Evolutionary conservation across 805 yeast genomes (phyloP), one percentile per base, ranked within the genome.

Genomic region (Hanseniaspora lindneri): DNA sequence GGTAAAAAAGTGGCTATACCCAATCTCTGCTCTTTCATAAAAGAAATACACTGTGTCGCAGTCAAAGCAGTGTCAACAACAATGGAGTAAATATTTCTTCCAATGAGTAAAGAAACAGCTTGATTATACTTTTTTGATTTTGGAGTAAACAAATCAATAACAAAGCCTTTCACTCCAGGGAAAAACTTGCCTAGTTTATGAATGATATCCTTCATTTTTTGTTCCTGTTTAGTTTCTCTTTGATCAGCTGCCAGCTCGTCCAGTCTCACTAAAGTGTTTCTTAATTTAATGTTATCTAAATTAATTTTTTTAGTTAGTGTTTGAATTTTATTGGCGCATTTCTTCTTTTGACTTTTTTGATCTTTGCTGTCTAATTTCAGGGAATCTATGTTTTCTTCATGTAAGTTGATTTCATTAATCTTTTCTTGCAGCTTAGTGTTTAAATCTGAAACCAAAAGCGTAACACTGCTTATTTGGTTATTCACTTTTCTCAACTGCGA

Each of bases 1-100:
- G 98, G 97, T 51, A 92, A 81, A 57, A 92, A 88, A 1, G 94
- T 77, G 1, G 92, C 87, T 7, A 74, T 72, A 41, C 97, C 97
- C 11, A 81, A 69, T 54, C 95, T 73, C 59, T 89, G 89, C 54
- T 83, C 88, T 56, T 86, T 84, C 60, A 89, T 67, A 50, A 80
- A 81, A 8, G 77, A 75, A 53, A 92, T 82, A 60, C 94, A 84
- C 52, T 78, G 77, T 50, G 77, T 75, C 0, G 94, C 94, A 20
- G 79, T 72, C 9, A 75, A 61, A 5, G 77, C 66, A 24, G 73
- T 73, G 55, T 86, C 94, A 5, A 92, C 98, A 17, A 92, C 73
- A 16, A 92, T 74, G 0, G 96, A 75, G 62, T 92, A 95, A 56
- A 80, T 74, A 56, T 83, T 73, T 51, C 75, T 73, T 8, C 96